A percentile compares a stretch with the other conserved stretches of the same genome.
These are phyloP conservation scores for Fistulifera pelliculosa DNA, from an alignment of 108 stramenopile genomes.

Conservation along the genomic window DNA sequence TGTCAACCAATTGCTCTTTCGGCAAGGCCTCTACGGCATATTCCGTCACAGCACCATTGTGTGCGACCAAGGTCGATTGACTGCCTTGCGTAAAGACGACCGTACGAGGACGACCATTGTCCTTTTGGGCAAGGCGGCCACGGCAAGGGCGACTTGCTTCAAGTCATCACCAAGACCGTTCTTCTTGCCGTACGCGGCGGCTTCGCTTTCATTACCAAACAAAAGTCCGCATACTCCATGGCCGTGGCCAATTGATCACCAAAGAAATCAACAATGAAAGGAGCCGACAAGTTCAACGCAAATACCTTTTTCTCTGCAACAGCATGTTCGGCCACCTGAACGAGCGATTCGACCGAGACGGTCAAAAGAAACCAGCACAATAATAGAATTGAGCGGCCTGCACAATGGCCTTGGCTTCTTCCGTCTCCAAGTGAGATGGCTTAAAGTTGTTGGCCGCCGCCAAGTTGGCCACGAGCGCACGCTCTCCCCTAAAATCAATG, in stretches of 20 bases:
- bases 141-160: slow-evolving; percentile 82
- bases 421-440: slow-evolving; percentile 87
- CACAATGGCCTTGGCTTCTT: slow-evolving; percentile 85
- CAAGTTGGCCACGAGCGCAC: slow-evolving; percentile 93
- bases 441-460: slow-evolving; percentile 99
- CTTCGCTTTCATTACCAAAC: slow-evolving; percentile 99
- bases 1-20: slow-evolving; percentile 91
- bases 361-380: slow-evolving; percentile 99
- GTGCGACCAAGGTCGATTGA: slow-evolving; percentile 91
- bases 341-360: slow-evolving; percentile 88
- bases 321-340: slow-evolving; percentile 86
- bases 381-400: slow-evolving; percentile 83
- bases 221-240: slow-evolving; percentile 94
- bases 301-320: slow-evolving; percentile 87
- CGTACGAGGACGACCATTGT: slow-evolving; percentile 60
- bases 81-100: slow-evolving; percentile 98
- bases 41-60: slow-evolving; percentile 77
- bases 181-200: slow-evolving; percentile 93
- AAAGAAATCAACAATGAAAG: slow-evolving; percentile 98
- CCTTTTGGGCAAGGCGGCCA: slow-evolving; percentile 87
- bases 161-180: slow-evolving; percentile 87
- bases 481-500: slow-evolving; percentile 92
- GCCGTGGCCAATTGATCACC: slow-evolving; percentile 89
- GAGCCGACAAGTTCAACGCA: slow-evolving; percentile 96
- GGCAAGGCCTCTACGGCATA: slow-evolving; percentile 83